phyloP scores from a whole-genome alignment of 352 stramenopile species.

The Achlya hypogyna region DNA sequence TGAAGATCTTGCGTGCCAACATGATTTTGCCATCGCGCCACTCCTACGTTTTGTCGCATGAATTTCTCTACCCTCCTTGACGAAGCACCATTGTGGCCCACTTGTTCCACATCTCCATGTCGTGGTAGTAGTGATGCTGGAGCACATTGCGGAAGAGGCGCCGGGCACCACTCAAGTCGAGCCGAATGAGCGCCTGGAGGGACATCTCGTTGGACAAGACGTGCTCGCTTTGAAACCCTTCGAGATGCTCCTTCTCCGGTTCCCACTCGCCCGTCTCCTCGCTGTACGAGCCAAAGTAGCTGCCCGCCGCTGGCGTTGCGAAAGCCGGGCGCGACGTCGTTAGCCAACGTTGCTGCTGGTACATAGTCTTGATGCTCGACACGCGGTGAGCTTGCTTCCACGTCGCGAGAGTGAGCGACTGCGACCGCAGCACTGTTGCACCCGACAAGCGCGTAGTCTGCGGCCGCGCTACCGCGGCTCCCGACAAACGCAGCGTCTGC shows the following conservation, averaged over 20 bases:
- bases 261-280: conserved; percentile 11
- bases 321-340: neutral
- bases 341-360: neutral
- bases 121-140: conserved; percentile 62
- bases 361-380: neutral
- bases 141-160: conserved; percentile 74
- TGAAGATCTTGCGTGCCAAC: conserved; percentile 79
- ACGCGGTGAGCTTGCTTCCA: neutral
- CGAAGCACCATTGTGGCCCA: conserved; percentile 61
- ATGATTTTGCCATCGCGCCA: conserved; percentile 78
- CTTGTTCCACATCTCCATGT: conserved; percentile 89
- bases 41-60: conserved; percentile 26
- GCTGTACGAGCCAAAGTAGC: conserved; percentile 11
- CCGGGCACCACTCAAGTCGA: conserved; percentile 58
- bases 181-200: conserved; percentile 72
- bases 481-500: neutral
- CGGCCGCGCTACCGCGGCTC: neutral
- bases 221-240: neutral
- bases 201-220: conserved; percentile 30
- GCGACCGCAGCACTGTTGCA: neutral
- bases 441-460: neutral
- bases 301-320: neutral
- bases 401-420: neutral
- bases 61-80: too few relatives aligned
- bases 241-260: neutral